Evolutionary conservation across 2,329 filamentous ascomycete species (phyloP).

Genomic region (Dothiorella sarmentorum): DNA sequence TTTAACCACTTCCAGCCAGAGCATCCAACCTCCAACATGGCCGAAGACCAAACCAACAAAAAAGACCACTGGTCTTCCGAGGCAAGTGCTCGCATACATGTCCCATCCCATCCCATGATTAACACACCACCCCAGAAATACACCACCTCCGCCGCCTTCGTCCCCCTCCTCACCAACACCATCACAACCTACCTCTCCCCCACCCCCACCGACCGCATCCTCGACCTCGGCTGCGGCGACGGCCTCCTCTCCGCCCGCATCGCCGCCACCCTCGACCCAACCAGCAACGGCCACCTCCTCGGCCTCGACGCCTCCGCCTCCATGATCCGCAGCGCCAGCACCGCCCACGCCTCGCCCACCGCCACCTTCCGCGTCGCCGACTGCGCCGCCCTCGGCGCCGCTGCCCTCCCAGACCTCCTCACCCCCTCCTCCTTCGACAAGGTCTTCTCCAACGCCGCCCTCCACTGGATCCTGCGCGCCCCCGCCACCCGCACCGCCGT

Average conservation of each 20-base stretch:
- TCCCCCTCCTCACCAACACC: slow-evolving; percentile 39
- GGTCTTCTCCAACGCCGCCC: slow-evolving; percentile 42
- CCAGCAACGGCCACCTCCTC: slow-evolving; percentile 33
- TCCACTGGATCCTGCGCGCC: slow-evolving; percentile 51
- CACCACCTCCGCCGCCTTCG: slow-evolving; percentile 39
- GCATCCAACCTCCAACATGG: not conserved
- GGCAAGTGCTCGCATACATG: not conserved
- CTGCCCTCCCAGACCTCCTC: slow-evolving; percentile 19
- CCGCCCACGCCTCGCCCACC: slow-evolving; percentile 24
- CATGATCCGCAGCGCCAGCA: slow-evolving; percentile 38
- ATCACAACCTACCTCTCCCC: slow-evolving; percentile 37
- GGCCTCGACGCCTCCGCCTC: slow-evolving; percentile 41
- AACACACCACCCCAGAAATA: slow-evolving; percentile 27
- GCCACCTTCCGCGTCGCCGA: slow-evolving; percentile 31
- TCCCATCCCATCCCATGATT: not conserved
- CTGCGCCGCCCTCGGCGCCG: slow-evolving; percentile 27
- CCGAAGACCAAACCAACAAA: not conserved
- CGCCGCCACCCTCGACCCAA: slow-evolving; percentile 37
- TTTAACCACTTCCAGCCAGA: not conserved
- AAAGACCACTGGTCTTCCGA: slow-evolving; percentile 17
- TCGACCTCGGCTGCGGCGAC: slow-evolving; percentile 42
- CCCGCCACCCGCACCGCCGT: slow-evolving; percentile 46
- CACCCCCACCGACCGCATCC: slow-evolving; percentile 34
- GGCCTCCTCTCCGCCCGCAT: slow-evolving; percentile 40
- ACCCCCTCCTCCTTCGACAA: slow-evolving; percentile 33